Evolutionary conservation across 257 asterid species (phyloP).

Genomic region (Gynochthodes officinalis): DNA sequence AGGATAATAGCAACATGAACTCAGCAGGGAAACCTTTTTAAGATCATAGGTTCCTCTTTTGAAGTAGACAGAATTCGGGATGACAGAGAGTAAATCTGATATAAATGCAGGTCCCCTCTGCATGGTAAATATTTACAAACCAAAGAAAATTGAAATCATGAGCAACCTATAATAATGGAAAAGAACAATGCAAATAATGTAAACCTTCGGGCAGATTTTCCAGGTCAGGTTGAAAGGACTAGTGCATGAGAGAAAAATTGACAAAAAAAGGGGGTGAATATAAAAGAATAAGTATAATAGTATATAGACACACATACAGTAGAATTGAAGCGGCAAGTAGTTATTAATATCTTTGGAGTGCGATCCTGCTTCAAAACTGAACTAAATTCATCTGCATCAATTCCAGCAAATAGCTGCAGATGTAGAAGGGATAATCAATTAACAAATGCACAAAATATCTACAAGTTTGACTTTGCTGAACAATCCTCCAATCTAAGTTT

Average conservation of each 20-base stretch:
- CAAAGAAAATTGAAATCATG: not conserved
- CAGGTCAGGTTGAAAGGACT: not conserved
- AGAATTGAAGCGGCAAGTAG: slow-evolving; percentile 87
- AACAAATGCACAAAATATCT: not conserved
- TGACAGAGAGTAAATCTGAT: slow-evolving; percentile 61
- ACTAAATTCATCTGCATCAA: slow-evolving; percentile 88
- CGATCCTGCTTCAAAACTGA: slow-evolving; percentile 50
- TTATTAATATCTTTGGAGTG: slow-evolving; percentile 74
- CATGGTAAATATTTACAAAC: slow-evolving; percentile 10
- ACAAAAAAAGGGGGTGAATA: not conserved
- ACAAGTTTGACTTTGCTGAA: not conserved
- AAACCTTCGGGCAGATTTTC: not conserved
- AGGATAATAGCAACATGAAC: not conserved
- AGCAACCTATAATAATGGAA: not conserved
- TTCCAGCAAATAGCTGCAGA: slow-evolving; percentile 64
- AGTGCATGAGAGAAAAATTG: not conserved
- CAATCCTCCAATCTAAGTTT: too few species aligned
- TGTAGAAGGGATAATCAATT: not conserved
- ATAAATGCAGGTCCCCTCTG: slow-evolving; percentile 96
- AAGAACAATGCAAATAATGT: not conserved
- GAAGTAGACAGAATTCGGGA: slow-evolving; percentile 79
- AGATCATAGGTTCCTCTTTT: slow-evolving; percentile 95
- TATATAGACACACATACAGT: slow-evolving; percentile 42
- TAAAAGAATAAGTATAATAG: not conserved
- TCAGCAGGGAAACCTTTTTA: slow-evolving; percentile 49